Evolutionary conservation across 1,284 basidiomycete genomes (phyloP).

Genomic region (Cerrena zonata): DNA sequence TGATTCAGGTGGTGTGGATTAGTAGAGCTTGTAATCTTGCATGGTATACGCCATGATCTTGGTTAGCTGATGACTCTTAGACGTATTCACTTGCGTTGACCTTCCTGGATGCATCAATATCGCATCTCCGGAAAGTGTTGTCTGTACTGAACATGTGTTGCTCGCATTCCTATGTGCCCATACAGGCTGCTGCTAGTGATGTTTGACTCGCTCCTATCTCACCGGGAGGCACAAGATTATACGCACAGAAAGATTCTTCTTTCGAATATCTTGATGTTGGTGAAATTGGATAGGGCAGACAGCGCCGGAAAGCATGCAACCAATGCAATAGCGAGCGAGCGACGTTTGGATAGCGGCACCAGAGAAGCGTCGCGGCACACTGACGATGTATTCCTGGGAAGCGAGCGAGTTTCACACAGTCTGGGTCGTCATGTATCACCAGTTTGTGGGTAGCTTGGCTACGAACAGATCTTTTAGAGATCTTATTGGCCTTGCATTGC

Average conservation of each 20-base stretch:
- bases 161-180: conserved; percentile 21
- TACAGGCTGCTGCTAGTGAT: conserved; percentile 40
- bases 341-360: conserved; percentile 27
- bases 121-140: conserved; percentile 45
- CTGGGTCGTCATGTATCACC: conserved; percentile 8
- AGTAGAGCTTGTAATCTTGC: conserved; percentile 6
- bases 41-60: background rate
- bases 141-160: conserved; percentile 11
- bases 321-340: conserved; percentile 9
- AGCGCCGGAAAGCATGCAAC: conserved; percentile 42
- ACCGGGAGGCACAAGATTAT: conserved; percentile 8
- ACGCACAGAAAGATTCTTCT: too few relatives aligned
- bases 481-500: conserved; percentile 30
- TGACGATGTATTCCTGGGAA: conserved; percentile 18
- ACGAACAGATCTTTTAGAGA: conserved; percentile 34
- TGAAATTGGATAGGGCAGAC: conserved; percentile 36
- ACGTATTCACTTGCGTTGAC: conserved; percentile 31
- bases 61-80: conserved; percentile 3
- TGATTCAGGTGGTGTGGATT: background rate
- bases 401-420: conserved; percentile 32
- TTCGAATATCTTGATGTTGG: too few relatives aligned
- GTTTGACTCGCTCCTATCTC: conserved; percentile 35
- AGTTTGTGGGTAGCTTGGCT: conserved; percentile 25
- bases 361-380: conserved; percentile 45
- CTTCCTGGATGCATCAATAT: conserved; percentile 27